phyloP scores from a whole-genome alignment of 495 filamentous ascomycete genomes.

The Pseudoneurospora amorphoporcata region DNA sequence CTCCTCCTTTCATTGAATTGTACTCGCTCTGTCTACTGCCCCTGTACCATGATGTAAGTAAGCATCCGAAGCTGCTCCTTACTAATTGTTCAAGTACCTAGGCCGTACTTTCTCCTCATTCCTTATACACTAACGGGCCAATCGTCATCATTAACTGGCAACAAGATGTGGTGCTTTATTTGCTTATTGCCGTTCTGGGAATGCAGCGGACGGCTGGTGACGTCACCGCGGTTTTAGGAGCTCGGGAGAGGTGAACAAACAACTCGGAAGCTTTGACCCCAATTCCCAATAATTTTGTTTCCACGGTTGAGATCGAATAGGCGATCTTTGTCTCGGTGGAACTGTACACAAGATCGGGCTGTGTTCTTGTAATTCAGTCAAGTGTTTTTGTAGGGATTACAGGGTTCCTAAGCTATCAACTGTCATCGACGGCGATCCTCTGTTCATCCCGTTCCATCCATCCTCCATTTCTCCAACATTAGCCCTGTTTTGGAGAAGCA shows the following conservation, averaged over 20 bases:
- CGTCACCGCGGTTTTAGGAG: neutral
- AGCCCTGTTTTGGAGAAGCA: neutral
- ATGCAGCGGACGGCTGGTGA: neutral
- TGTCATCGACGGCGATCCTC: neutral
- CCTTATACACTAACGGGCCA: neutral
- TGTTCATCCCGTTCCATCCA: neutral
- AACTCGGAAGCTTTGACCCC: neutral
- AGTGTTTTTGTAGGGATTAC: neutral
- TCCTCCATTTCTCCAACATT: neutral
- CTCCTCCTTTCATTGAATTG: neutral
- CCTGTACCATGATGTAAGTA: neutral
- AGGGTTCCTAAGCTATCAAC: neutral
- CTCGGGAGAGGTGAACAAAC: neutral
- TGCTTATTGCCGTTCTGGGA: neutral
- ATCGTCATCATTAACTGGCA: neutral
- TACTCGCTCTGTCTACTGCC: neutral
- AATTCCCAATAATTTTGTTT: neutral
- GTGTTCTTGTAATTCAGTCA: neutral
- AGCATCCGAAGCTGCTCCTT: neutral
- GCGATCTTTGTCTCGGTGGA: neutral
- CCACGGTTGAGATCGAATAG: neutral
- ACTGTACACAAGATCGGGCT: neutral
- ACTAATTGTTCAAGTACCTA: neutral
- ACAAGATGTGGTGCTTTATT: neutral
- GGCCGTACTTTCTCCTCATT: neutral